A percentile compares a stretch with the other conserved stretches of the same genome.
These are phyloP conservation scores for Fusarium keratoplasticum DNA, from an alignment of 2,329 filamentous ascomycete genomes.

Conservation along the genomic window DNA sequence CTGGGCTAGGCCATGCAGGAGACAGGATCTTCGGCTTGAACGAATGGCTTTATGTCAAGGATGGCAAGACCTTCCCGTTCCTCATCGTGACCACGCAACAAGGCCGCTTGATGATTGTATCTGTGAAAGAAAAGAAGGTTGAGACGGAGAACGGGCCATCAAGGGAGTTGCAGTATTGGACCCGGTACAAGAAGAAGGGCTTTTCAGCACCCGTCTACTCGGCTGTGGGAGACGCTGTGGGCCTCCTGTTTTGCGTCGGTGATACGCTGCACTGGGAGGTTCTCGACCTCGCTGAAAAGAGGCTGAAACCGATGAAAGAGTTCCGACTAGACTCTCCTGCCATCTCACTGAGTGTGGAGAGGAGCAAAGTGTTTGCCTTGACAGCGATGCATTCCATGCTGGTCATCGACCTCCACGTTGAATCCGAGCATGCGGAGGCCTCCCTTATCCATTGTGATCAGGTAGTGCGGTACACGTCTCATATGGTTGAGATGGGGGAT, in stretches of 20 bases:
- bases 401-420: conserved; percentile 61
- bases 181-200: conserved; percentile 61
- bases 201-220: conserved; percentile 65
- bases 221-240: conserved; percentile 64
- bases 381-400: conserved; percentile 67
- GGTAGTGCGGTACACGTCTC: conserved; percentile 55
- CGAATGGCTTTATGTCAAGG: conserved; percentile 72
- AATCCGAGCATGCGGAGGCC: conserved; percentile 50
- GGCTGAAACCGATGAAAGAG: conserved; percentile 59
- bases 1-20: conserved; percentile 65
- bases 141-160: conserved; percentile 23
- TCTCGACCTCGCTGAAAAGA: conserved; percentile 63
- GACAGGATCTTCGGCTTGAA: conserved; percentile 71
- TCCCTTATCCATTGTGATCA: conserved; percentile 59
- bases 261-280: conserved; percentile 66
- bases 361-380: conserved; percentile 62
- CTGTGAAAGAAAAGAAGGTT: conserved; percentile 51
- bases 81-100: conserved; percentile 69
- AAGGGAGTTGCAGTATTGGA: conserved; percentile 61
- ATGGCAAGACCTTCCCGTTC: conserved; percentile 70
- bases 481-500: conserved; percentile 60
- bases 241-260: conserved; percentile 68
- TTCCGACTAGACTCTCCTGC: conserved; percentile 66
- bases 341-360: conserved; percentile 59
- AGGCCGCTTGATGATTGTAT: conserved; percentile 68